A percentile compares a stretch with the other conserved stretches of the same genome.
Evolutionary conservation across 1,139 yeast genomes (phyloP).

Genomic region (Yamadazyma atmosphaerica): DNA sequence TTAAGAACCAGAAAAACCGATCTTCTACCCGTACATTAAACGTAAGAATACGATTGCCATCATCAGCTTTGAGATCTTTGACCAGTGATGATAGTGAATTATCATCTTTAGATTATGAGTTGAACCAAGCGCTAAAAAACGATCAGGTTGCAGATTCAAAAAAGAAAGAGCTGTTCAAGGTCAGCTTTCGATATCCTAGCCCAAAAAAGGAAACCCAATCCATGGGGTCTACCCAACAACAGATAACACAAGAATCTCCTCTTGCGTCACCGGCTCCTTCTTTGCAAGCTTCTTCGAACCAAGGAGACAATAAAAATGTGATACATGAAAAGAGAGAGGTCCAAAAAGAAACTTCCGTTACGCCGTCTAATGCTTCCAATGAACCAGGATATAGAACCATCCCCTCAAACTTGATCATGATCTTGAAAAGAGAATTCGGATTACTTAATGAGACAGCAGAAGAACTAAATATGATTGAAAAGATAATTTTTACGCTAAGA

Average conservation of each 20-base stretch:
- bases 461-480: conserved; percentile 27
- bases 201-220: background rate
- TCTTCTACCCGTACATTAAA: conserved; percentile 5
- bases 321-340: background rate
- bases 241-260: background rate
- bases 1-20: background rate
- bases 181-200: conserved; percentile 7
- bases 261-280: background rate
- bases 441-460: conserved; percentile 21
- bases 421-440: conserved; percentile 24
- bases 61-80: conserved; percentile 7
- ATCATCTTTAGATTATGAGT: conserved; percentile 19
- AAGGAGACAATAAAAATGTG: background rate
- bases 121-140: conserved; percentile 14
- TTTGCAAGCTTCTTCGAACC: background rate
- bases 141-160: background rate
- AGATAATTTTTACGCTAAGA: conserved; percentile 28
- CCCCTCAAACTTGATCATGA: conserved; percentile 25
- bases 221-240: background rate
- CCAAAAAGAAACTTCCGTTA: background rate
- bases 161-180: background rate
- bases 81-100: conserved; percentile 9
- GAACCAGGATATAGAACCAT: conserved; percentile 20
- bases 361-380: background rate
- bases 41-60: conserved; percentile 20